Conservation (phyloP, 371 early-diverging fungal genomes). For the Mortierella polycephala region DNA sequence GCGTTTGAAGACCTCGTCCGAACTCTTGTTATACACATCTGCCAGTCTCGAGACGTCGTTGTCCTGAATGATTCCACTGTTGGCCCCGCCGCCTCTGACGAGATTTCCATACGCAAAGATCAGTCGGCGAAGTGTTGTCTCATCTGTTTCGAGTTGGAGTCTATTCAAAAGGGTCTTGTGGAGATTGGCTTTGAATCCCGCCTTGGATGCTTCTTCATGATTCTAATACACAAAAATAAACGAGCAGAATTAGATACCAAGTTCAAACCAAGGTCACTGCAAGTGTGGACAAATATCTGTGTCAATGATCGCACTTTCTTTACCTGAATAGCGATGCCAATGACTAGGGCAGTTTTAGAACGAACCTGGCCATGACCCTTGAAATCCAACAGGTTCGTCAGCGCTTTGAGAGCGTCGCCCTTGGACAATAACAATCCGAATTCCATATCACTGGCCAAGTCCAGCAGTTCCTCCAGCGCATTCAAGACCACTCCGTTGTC, state of each 20-base stretch:
- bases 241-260: conserved; percentile 28
- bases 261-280: too few species aligned
- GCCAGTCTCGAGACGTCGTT: conserved; percentile 46
- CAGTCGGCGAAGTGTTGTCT: conserved; percentile 53
- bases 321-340: conserved; percentile 57
- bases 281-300: too few species aligned
- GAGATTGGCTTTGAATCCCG: conserved; percentile 39
- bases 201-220: conserved; percentile 58
- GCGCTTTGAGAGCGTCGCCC: conserved; percentile 34
- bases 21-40: conserved; percentile 27
- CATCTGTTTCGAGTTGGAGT: conserved; percentile 52
- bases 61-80: conserved; percentile 51
- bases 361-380: conserved; percentile 29
- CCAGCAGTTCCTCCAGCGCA: conserved; percentile 56
- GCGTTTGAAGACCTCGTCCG: conserved; percentile 30
- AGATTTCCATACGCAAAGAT: conserved; percentile 63
- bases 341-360: conserved; percentile 36
- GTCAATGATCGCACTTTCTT: neutral
- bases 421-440: conserved; percentile 54
- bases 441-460: conserved; percentile 61
- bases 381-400: conserved; percentile 43
- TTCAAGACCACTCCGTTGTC: conserved; percentile 21
- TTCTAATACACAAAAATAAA: conserved; percentile 55
- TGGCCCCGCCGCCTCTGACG: conserved; percentile 57
- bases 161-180: conserved; percentile 49